Evolutionary conservation across 352 stramenopile genomes (phyloP).

Genomic region (Pythium sp.): DNA sequence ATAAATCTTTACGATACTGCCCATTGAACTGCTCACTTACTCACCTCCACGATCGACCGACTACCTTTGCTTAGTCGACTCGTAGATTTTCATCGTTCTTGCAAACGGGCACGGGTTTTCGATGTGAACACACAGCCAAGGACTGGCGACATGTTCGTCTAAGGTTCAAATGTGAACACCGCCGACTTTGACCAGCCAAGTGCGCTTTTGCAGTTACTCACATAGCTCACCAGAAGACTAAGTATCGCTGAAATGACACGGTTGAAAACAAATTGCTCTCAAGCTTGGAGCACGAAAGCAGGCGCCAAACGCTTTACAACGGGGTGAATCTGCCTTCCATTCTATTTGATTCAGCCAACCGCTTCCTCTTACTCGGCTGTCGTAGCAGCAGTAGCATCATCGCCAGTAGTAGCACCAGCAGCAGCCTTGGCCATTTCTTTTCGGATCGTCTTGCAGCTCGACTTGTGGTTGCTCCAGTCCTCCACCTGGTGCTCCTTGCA

Average conservation of each 20-base stretch:
- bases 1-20: too few species aligned
- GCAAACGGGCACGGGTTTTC: neutral
- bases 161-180: neutral
- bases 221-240: neutral
- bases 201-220: neutral
- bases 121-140: neutral
- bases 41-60: neutral
- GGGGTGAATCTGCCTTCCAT: neutral
- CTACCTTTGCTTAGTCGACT: neutral
- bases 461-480: constrained; percentile 81
- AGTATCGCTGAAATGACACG: neutral
- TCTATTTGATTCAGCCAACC: constrained; percentile 7
- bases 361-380: neutral
- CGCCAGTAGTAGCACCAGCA: neutral
- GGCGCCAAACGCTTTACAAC: neutral
- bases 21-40: neutral
- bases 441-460: constrained; percentile 69
- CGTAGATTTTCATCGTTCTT: neutral
- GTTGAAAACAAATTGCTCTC: neutral
- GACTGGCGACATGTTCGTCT: too few species aligned
- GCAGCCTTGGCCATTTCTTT: constrained; percentile 24
- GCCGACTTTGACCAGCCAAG: neutral
- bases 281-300: neutral
- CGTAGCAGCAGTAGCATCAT: neutral
- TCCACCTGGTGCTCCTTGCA: constrained; percentile 81